Conservation (phyloP, 1,284 basidiomycete species). For the Puccinia coronata region DNA sequence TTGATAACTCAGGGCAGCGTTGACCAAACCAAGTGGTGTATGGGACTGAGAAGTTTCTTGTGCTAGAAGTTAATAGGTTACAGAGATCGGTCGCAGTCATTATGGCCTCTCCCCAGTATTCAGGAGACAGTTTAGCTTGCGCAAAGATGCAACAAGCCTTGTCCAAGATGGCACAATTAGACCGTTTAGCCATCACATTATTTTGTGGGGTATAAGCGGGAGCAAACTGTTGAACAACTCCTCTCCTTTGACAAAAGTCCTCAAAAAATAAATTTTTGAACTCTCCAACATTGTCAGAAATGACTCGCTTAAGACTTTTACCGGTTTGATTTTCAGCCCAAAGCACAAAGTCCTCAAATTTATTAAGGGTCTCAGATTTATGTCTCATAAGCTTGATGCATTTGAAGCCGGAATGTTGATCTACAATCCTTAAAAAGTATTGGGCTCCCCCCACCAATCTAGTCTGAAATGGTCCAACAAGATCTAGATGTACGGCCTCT, state of each 20-base stretch:
- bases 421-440: constrained; percentile 12
- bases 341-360: background rate
- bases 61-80: background rate
- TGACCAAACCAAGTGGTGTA: background rate
- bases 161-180: background rate
- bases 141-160: background rate
- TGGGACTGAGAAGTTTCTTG: background rate
- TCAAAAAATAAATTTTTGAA: background rate
- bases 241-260: background rate
- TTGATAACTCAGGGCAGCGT: background rate
- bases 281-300: too few relatives aligned
- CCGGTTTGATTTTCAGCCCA: background rate
- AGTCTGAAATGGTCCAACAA: background rate
- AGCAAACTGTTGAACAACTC: background rate
- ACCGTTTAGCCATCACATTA: background rate
- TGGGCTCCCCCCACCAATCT: background rate
- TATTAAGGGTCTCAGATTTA: background rate
- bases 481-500: constrained; percentile 7
- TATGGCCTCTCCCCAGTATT: background rate
- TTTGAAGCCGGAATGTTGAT: background rate
- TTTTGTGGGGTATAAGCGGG: background rate
- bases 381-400: background rate
- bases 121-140: background rate
- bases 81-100: background rate
- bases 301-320: too few relatives aligned